These are phyloP conservation scores for Cyberlindnera saturnus DNA, from an alignment of 805 yeast species.

Conservation along the genomic window DNA sequence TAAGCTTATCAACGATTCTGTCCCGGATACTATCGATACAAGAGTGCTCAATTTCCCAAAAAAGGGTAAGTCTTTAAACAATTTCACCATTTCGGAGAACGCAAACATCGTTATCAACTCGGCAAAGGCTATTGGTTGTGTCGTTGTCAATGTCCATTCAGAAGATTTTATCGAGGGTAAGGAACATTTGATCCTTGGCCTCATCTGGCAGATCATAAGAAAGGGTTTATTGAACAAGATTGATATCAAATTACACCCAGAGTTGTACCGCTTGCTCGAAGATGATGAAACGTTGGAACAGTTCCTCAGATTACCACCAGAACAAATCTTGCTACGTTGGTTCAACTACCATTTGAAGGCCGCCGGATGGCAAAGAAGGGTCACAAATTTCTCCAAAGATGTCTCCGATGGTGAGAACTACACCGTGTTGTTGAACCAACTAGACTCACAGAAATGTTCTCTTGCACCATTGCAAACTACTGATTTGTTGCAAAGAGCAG, in stretches of 20 bases:
- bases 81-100: conserved; percentile 93
- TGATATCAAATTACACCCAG: conserved; percentile 95
- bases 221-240: conserved; percentile 92
- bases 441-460: conserved; percentile 79
- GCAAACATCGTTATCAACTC: conserved; percentile 97
- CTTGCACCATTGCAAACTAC: conserved; percentile 72
- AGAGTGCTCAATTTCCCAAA: conserved; percentile 91
- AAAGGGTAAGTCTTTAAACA: conserved; percentile 74
- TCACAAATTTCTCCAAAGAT: conserved; percentile 78
- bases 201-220: conserved; percentile 96
- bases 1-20: conserved; percentile 92
- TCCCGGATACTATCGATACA: conserved; percentile 96
- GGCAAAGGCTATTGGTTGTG: conserved; percentile 98
- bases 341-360: conserved; percentile 93
- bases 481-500: conserved; percentile 79
- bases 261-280: conserved; percentile 86
- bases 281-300: conserved; percentile 97
- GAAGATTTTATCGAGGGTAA: conserved; percentile 94
- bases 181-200: conserved; percentile 84
- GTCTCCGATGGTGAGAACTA: conserved; percentile 94
- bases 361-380: conserved; percentile 85
- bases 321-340: conserved; percentile 95
- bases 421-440: conserved; percentile 81
- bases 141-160: conserved; percentile 95
- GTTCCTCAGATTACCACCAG: conserved; percentile 94